phyloP scores from a whole-genome alignment of 768 basidiomycete genomes.

The Amanita jacksonii region DNA sequence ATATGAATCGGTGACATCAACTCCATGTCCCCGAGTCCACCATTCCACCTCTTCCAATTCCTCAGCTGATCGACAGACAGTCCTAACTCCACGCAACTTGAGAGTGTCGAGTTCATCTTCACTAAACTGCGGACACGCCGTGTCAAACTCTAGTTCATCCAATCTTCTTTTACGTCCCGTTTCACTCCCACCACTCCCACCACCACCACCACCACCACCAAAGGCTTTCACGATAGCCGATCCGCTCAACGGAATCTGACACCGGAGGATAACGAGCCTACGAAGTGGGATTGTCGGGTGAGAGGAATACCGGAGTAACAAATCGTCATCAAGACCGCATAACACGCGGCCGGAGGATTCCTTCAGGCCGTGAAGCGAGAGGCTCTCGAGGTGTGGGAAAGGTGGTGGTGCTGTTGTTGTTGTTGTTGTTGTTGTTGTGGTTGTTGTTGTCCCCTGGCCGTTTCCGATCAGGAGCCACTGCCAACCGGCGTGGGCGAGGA shows the following conservation, averaged over 20 bases:
- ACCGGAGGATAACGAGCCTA: not conserved
- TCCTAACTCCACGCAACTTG: not conserved
- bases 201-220: no score
- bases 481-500: not conserved
- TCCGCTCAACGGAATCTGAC: not conserved
- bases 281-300: not conserved
- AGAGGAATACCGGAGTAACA: not conserved
- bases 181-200: no score
- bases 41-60: not conserved
- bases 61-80: not conserved
- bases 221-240: not conserved
- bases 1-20: no score
- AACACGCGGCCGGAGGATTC: not conserved
- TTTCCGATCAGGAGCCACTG: conserved; percentile 3
- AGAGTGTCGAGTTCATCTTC: not conserved
- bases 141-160: no score
- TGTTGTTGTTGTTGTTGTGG: no score
- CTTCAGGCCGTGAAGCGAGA: not conserved
- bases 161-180: no score
- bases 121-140: no score
- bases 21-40: not conserved
- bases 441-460: no score
- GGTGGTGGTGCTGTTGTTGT: no score
- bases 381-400: not conserved
- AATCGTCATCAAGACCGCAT: not conserved